Base-by-base conservation (phyloP, 306 rosid genomes). In the Myrica gale region DNA sequence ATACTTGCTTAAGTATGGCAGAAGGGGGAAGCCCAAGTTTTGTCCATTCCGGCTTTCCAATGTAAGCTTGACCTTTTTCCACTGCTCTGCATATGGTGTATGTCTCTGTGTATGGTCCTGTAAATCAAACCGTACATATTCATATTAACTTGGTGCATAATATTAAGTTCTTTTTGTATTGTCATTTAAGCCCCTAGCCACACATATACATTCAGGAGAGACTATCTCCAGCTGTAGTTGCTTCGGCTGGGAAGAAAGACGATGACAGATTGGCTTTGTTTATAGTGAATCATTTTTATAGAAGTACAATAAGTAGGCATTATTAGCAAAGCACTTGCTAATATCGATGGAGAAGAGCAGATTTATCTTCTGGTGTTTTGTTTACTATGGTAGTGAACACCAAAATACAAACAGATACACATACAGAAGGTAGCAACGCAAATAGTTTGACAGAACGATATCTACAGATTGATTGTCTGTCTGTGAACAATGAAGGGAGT, bases 21-120 rank as follows among this genome's bases (percentile, higher is more conserved):
- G 99, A 86, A 90, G 99, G 81, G 99, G 99, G 68, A 96, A 90
- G 80, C 99, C 98, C 82, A 96, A 96, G 79, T 90, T 87, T 84
- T 96, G 99, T 75, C 98, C 97, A 57, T 92, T 96, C 74, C 93
- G 96, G 48, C 98, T 96, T 82, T 96, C 99, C 63, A 96, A 92
- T 84, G 99, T 96, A 83, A 90, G 98, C 71, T 76, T 82, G 44
- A 65, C 74, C 44, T 13, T 75, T 79, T 77, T 67, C 66, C n/a
- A 43, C 70, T 66, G 65, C 65, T 20, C 65, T 2, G 12, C 65
- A 58, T 58, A 58, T 58, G 16, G 11, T 58, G 42, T 58, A 10
- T 23, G 12, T 57, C 63, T 58, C 65, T 58, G 21, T 58, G 65
- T 58, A 37, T 62, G 68, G 9, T 3, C 13, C 45, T 12, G 9